These are phyloP conservation scores for Talaromyces sp. DNA, from an alignment of 2,329 filamentous ascomycete genomes.

Conservation along the genomic window DNA sequence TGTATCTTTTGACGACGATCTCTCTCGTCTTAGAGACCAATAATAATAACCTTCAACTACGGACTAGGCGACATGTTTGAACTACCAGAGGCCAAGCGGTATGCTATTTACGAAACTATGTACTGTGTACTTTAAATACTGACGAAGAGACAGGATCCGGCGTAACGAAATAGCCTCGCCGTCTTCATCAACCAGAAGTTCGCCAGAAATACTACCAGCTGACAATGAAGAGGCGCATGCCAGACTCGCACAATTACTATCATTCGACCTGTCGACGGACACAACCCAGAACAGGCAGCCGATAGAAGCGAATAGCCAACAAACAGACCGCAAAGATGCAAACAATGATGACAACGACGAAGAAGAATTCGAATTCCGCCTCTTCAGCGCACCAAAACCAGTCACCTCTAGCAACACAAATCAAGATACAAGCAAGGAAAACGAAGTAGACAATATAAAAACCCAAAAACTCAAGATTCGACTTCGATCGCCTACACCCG, in stretches of 20 bases:
- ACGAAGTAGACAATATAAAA: conserved; percentile 3
- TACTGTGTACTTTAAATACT: not conserved
- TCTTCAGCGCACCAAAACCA: conserved; percentile 34
- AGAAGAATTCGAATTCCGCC: conserved; percentile 43
- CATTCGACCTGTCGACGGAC: conserved; percentile 28
- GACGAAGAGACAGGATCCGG: conserved; percentile 29
- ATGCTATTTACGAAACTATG: conserved; percentile 3
- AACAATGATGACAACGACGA: conserved; percentile 32
- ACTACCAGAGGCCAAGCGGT: conserved; percentile 37
- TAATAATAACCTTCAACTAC: not conserved
- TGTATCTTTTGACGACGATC: not conserved
- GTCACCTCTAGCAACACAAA: conserved; percentile 9
- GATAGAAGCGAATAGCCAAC: not conserved
- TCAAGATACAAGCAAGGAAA: not conserved
- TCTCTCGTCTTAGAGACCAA: no score
- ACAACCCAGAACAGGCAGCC: not conserved
- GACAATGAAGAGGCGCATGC: conserved; percentile 26
- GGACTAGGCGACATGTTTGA: conserved; percentile 31
- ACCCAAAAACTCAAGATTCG: conserved; percentile 40
- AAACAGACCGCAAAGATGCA: conserved; percentile 3
- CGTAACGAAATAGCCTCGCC: conserved; percentile 35
- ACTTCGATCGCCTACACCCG: conserved; percentile 39
- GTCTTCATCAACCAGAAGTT: conserved; percentile 29
- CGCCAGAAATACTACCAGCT: conserved; percentile 27
- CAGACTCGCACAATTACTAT: conserved; percentile 32